Percentiles rank a stretch among this genome's conserved stretches.
Evolutionary conservation across 768 basidiomycete species (phyloP).

Genomic region (Amanita subjunquillea): DNA sequence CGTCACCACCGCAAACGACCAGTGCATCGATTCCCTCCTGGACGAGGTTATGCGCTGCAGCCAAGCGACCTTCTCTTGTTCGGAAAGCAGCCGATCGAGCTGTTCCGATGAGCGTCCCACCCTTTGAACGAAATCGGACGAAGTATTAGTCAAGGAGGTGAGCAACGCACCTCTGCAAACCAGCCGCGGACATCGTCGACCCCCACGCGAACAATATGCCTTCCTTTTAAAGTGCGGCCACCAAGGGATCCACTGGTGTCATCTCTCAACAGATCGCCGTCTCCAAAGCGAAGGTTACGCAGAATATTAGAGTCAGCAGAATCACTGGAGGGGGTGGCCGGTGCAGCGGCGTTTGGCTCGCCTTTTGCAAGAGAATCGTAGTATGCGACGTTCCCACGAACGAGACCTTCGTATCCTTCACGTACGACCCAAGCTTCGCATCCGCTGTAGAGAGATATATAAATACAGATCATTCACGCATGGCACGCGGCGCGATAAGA

Average conservation of each 20-base stretch:
- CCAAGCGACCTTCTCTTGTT: slow-evolving; percentile 77
- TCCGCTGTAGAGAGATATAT: slow-evolving; percentile 41
- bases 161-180: slow-evolving; percentile 66
- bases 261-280: slow-evolving; percentile 65
- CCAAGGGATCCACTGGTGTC: slow-evolving; percentile 68
- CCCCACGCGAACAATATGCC: slow-evolving; percentile 91
- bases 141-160: not conserved
- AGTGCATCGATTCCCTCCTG: slow-evolving; percentile 96
- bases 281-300: slow-evolving; percentile 73
- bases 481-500: not conserved
- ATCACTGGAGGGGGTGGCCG: not conserved
- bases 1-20: slow-evolving; percentile 96
- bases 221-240: slow-evolving; percentile 73
- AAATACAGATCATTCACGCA: not conserved
- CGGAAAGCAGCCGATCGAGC: slow-evolving; percentile 81
- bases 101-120: slow-evolving; percentile 94
- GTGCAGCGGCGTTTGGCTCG: slow-evolving; percentile 1
- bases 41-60: slow-evolving; percentile 85
- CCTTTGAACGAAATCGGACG: slow-evolving; percentile 30
- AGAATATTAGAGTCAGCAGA: slow-evolving; percentile 8
- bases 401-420: slow-evolving; percentile 97
- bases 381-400: slow-evolving; percentile 68
- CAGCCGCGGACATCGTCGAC: slow-evolving; percentile 98
- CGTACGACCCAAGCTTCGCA: slow-evolving; percentile 95
- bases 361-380: slow-evolving; percentile 9